Evolutionary conservation across 331 rosid genomes (phyloP).

Genomic region (Telfairia occidentalis): DNA sequence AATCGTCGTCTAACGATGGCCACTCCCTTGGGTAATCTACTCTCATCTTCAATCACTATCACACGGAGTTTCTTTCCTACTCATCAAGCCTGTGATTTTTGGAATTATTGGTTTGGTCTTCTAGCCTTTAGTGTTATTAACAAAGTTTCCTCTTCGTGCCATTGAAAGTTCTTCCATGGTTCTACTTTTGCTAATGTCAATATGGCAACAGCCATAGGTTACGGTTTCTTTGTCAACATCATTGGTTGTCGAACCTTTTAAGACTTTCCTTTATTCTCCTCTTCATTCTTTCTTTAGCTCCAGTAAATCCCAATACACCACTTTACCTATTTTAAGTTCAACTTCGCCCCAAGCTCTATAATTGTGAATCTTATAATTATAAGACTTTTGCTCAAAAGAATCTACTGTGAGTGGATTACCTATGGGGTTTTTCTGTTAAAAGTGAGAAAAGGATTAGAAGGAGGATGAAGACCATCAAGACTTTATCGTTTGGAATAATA

Average conservation of each 20-base stretch:
- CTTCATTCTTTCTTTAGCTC: background rate
- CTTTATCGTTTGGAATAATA: background rate
- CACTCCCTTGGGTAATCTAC: background rate
- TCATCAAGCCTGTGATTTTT: background rate
- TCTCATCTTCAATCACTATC: background rate
- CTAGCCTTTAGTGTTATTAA: background rate
- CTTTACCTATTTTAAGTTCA: slow-evolving; percentile 2
- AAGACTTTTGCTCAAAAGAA: background rate
- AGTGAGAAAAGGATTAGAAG: no score
- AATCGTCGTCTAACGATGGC: no score
- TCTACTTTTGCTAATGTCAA: background rate
- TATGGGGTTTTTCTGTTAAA: background rate
- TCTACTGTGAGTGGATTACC: background rate
- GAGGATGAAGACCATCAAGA: background rate
- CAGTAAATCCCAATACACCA: background rate
- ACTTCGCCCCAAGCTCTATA: background rate
- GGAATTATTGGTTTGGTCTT: background rate
- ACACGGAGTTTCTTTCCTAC: background rate
- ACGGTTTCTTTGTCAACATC: background rate
- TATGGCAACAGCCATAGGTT: background rate
- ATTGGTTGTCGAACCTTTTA: background rate
- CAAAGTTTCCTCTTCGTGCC: background rate
- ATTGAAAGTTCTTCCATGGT: background rate
- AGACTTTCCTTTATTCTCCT: background rate
- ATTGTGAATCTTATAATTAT: background rate